Percentiles rank a stretch among this genome's conserved stretches.
phyloP scores from a whole-genome alignment of 2,329 filamentous ascomycete genomes.

The Massarina eburnea region DNA sequence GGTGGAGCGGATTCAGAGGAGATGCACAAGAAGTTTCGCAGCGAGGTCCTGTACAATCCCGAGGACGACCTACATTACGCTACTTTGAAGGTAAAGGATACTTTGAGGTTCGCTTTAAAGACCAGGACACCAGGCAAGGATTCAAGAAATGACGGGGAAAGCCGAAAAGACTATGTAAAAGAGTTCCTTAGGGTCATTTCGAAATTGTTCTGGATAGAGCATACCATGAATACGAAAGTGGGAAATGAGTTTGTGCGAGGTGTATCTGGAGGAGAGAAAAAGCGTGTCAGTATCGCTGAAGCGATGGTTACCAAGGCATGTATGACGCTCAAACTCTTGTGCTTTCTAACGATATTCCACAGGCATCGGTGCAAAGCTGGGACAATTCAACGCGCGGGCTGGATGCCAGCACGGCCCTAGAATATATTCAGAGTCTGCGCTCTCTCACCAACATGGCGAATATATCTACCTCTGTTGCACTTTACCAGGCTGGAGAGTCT shows the following conservation, averaged over 20 bases:
- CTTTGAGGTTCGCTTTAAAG: conserved; percentile 70
- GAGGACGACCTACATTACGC: conserved; percentile 78
- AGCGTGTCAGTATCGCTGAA: conserved; percentile 53
- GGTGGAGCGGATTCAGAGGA: conserved; percentile 56
- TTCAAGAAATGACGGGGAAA: conserved; percentile 63
- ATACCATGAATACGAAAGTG: conserved; percentile 71
- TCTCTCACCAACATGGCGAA: conserved; percentile 65
- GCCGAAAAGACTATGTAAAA: conserved; percentile 59
- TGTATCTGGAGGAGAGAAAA: conserved; percentile 52
- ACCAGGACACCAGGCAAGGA: conserved; percentile 66
- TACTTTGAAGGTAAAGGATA: conserved; percentile 74
- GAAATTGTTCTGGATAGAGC: conserved; percentile 71
- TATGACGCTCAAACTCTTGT: neutral
- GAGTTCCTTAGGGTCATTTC: conserved; percentile 69
- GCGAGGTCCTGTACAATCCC: conserved; percentile 72
- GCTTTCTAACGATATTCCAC: neutral
- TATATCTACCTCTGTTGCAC: conserved; percentile 65
- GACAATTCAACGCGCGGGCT: conserved; percentile 71
- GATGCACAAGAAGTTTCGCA: conserved; percentile 62
- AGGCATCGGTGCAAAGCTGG: conserved; percentile 42
- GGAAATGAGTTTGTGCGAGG: conserved; percentile 75
- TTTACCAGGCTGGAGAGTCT: conserved; percentile 65
- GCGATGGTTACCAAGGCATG: conserved; percentile 47
- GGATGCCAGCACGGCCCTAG: conserved; percentile 71
- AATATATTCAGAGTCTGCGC: conserved; percentile 70